Evolutionary conservation across 345 rosid species (phyloP).

Genomic region (Rhodamnia argentea): DNA sequence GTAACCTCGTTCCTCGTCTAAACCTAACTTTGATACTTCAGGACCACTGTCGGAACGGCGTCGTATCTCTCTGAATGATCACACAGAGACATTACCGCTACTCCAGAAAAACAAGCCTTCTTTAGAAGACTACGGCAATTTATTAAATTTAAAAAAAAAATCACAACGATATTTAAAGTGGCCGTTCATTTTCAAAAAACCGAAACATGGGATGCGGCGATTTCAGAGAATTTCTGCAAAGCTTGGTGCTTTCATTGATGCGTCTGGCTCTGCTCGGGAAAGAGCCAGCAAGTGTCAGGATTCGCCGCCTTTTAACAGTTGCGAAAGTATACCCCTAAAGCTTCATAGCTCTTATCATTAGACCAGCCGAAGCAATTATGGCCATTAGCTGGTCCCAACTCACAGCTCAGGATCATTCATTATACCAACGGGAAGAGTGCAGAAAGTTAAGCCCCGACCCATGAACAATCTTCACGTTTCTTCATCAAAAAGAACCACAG

Average conservation of each 20-base stretch:
- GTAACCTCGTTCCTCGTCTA: not conserved
- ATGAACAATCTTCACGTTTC: not conserved
- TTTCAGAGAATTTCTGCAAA: not conserved
- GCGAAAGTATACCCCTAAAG: not conserved
- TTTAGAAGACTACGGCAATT: not conserved
- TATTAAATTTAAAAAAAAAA: not conserved
- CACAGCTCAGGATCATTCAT: not conserved
- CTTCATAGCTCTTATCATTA: not conserved
- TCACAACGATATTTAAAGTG: not conserved
- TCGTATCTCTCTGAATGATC: not conserved
- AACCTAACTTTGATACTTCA: not conserved
- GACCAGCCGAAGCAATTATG: not conserved
- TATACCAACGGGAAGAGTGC: not conserved
- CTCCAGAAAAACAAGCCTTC: not conserved
- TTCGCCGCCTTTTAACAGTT: not conserved
- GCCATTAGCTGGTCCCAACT: not conserved
- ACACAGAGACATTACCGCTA: not conserved
- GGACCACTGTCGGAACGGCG: not conserved
- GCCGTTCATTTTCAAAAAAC: not conserved
- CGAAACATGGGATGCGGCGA: not conserved
- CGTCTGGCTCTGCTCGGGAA: not conserved
- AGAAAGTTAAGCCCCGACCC: not conserved
- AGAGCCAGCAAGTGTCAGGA: not conserved
- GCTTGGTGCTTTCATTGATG: not conserved
- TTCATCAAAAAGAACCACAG: not conserved